phyloP scores from a whole-genome alignment of 2,329 filamentous ascomycete species.

The Chaetomium sp. region DNA sequence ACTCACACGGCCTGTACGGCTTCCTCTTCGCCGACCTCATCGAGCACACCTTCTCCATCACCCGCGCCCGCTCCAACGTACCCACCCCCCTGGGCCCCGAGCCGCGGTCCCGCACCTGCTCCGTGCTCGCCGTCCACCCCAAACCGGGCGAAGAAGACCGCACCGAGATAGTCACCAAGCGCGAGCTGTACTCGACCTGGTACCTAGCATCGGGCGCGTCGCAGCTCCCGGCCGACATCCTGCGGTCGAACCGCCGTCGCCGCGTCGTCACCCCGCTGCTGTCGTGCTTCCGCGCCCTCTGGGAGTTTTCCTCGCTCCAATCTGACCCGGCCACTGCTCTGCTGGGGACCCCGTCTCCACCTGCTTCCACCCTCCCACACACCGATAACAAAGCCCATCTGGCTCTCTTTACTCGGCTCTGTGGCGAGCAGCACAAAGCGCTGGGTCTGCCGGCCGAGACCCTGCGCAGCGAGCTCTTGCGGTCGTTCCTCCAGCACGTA shows the following conservation, averaged over 20 bases:
- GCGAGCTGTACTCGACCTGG: conserved; percentile 83
- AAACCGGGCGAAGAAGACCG: conserved; percentile 60
- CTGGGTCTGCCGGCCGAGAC: conserved; percentile 63
- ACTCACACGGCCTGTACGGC: conserved; percentile 83
- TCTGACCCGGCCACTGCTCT: conserved; percentile 32
- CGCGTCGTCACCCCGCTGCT: conserved; percentile 76
- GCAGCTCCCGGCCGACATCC: conserved; percentile 62
- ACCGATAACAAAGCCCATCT: conserved; percentile 58
- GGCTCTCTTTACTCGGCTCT: conserved; percentile 67
- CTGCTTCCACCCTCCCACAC: conserved; percentile 38
- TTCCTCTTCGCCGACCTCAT: conserved; percentile 94
- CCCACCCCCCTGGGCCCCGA: conserved; percentile 56
- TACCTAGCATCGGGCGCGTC: conserved; percentile 75
- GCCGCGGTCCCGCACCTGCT: conserved; percentile 59
- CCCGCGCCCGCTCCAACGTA: conserved; percentile 75
- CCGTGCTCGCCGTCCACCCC: conserved; percentile 63
- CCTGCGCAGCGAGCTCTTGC: conserved; percentile 63
- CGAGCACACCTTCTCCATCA: conserved; percentile 80
- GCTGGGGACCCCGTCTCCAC: too few relatives aligned
- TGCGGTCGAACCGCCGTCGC: conserved; percentile 60
- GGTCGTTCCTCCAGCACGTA: conserved; percentile 80
- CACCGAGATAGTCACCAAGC: conserved; percentile 84
- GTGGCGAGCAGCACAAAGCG: conserved; percentile 70
- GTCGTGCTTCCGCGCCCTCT: conserved; percentile 80
- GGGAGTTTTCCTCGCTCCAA: conserved; percentile 68